These are phyloP conservation scores for Phytophthora fragariaefolia DNA, from an alignment of 352 stramenopile species.

Conservation along the genomic window DNA sequence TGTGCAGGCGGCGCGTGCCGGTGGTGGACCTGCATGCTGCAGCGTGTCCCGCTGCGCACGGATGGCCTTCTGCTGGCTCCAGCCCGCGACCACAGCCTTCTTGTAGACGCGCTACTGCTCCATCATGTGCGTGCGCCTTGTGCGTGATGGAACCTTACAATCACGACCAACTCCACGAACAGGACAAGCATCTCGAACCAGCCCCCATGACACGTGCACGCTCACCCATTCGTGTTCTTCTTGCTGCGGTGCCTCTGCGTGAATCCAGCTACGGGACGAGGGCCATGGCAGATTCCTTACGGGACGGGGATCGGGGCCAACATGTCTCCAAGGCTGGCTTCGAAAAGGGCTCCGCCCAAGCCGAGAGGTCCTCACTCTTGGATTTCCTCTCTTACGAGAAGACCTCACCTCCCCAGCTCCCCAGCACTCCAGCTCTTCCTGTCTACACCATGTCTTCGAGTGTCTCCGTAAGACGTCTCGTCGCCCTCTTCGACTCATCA, in stretches of 20 bases:
- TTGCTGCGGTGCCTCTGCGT: too few relatives aligned
- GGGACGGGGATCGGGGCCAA: too few relatives aligned
- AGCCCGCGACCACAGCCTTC: conserved; percentile 47
- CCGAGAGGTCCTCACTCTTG: neutral
- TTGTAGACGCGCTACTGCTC: conserved; percentile 44
- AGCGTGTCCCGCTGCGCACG: conserved; percentile 34
- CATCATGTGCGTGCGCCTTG: too few relatives aligned
- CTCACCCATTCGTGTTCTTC: too few relatives aligned
- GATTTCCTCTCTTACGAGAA: neutral
- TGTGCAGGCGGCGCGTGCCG: conserved; percentile 7
- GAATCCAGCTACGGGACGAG: too few relatives aligned
- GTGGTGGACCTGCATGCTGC: conserved; percentile 10
- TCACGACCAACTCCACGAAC: too few relatives aligned
- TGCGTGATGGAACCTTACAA: too few relatives aligned
- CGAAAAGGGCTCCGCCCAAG: too few relatives aligned
- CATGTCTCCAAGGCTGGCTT: too few relatives aligned
- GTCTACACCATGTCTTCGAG: neutral
- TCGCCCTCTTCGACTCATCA: neutral
- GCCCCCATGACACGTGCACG: too few relatives aligned
- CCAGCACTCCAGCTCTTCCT: neutral
- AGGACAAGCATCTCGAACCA: too few relatives aligned
- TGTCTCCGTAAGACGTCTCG: neutral
- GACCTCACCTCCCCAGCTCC: neutral
- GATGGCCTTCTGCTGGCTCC: conserved; percentile 56
- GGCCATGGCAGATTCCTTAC: too few relatives aligned